These are phyloP conservation scores for Cyclocybe aegerita DNA, from an alignment of 768 basidiomycete genomes.

Conservation along the genomic window DNA sequence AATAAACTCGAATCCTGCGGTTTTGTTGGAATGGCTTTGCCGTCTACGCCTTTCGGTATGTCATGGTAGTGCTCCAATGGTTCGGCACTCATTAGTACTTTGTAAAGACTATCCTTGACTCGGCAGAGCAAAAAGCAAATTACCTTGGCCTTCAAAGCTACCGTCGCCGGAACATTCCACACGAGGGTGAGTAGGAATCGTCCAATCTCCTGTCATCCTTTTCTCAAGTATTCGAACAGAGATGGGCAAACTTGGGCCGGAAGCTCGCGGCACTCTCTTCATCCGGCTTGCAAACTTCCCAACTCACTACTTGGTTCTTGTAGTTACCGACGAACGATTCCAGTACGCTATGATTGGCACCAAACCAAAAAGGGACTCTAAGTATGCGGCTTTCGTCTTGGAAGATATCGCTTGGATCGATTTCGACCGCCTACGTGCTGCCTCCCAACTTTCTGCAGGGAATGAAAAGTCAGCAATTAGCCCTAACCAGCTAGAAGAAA, in stretches of 20 bases:
- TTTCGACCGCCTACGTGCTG: slow-evolving; percentile 61
- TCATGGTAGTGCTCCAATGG: not conserved
- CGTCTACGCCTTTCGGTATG: slow-evolving; percentile 64
- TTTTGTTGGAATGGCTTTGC: slow-evolving; percentile 57
- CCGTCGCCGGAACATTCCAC: slow-evolving; percentile 63
- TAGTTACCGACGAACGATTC: slow-evolving; percentile 75
- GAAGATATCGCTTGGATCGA: slow-evolving; percentile 82
- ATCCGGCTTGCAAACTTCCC: slow-evolving; percentile 79
- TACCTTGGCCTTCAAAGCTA: slow-evolving; percentile 81
- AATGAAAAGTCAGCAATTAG: not conserved
- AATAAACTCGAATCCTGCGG: slow-evolving; percentile 68
- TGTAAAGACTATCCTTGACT: slow-evolving; percentile 76
- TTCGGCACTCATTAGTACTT: not conserved
- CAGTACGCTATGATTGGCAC: slow-evolving; percentile 81
- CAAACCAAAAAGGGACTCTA: slow-evolving; percentile 49
- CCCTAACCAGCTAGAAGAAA: not conserved
- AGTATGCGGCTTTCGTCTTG: slow-evolving; percentile 63
- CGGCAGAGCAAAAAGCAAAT: slow-evolving; percentile 82
- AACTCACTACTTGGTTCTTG: slow-evolving; percentile 80
- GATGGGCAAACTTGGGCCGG: slow-evolving; percentile 64
- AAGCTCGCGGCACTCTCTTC: slow-evolving; percentile 63
- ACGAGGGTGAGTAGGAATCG: slow-evolving; percentile 47
- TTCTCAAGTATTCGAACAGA: slow-evolving; percentile 41
- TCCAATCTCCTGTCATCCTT: not conserved
- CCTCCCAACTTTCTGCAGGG: slow-evolving; percentile 21